Base-by-base conservation (phyloP, 2,329 filamentous ascomycete species). In the Colletotrichum sp. region DNA sequence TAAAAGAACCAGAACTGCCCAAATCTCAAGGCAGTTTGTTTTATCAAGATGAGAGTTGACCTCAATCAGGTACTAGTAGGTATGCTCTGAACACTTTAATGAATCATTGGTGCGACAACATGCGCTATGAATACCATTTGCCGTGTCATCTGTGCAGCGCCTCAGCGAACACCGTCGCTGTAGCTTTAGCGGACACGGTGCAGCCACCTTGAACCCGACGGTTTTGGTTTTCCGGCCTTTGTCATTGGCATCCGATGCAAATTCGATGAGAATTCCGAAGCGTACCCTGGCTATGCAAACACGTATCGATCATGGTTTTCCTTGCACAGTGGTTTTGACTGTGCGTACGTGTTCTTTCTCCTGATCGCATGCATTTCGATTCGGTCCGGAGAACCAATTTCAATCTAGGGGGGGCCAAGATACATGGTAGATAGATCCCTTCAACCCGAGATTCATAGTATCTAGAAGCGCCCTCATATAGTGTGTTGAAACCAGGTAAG, bases 31-130 rank as follows among this genome's bases (percentile, higher is more conserved):
- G 55, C 52, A 26, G n/a, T 59, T 16, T 18, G 16, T 59, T 28
- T 4, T 13, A 7, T 21, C 44, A 49, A 21, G 12, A 49, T 49
- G 44, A 13, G 12, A 10, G 44, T 49, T 13, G n/a, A 59, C 1
- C 15, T 59, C 24, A 24, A 16, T 59, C 5, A 21, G 18, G 49
- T 34, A 34, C 30, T 32, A 32, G 30, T 24, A 13, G n/a, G n/a
- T 55, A 26, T 24, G 52, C 5, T 8, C 16, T 28, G 55, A 18
- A 1, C 4, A 59, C 4, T 59, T 28, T 1, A 59, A 59, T 59
- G 24, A 59, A 59, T 59, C 55, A 59, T 59, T 59, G 55, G 55
- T 18, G 55, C 55, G 24, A 59, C 55, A 59, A 18, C 52, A 55
- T 49, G 44, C 44, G 44, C 44, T 49, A 21, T 49, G 44, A 49